Percentiles rank a stretch among this genome's conserved stretches.
These are phyloP conservation scores for Cardamine chenopodiifolia DNA, from an alignment of 345 rosid genomes.

Conservation along the genomic window DNA sequence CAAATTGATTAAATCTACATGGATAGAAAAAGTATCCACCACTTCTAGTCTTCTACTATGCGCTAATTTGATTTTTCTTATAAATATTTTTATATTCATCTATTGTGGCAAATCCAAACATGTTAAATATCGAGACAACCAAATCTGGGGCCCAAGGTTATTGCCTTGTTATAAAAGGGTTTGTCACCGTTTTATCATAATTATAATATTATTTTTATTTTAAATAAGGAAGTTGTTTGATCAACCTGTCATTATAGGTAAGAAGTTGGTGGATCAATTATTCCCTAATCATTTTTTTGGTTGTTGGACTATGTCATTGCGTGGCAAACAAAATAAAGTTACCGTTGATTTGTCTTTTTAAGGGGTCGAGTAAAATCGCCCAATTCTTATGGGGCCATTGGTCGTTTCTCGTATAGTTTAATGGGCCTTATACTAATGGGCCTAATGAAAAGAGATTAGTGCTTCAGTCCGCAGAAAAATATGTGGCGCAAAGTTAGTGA, in stretches of 20 bases:
- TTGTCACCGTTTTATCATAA: not conserved
- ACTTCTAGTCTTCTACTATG: not conserved
- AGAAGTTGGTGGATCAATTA: conserved; percentile 35
- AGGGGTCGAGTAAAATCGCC: not conserved
- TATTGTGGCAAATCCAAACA: not conserved
- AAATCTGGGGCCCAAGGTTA: not conserved
- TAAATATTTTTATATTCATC: not conserved
- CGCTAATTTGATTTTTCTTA: not conserved
- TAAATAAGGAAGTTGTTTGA: conserved; percentile 10
- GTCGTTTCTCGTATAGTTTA: not conserved
- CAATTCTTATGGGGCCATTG: conserved; percentile 10
- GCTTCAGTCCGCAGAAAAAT: not conserved
- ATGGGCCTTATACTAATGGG: conserved; percentile 7
- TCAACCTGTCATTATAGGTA: conserved; percentile 25
- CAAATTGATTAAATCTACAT: not conserved
- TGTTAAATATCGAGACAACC: not conserved
- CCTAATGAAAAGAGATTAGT: not conserved
- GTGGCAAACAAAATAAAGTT: not conserved
- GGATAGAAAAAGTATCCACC: not conserved
- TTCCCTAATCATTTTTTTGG: conserved; percentile 28
- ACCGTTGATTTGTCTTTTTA: not conserved
- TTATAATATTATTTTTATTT: not conserved
- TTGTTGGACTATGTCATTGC: conserved; percentile 11
- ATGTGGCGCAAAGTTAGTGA: conserved; percentile 17
- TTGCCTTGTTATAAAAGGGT: not conserved